Conservation (phyloP, 2,329 filamentous ascomycete genomes). For the Rhytidhysteron rufulum region DNA sequence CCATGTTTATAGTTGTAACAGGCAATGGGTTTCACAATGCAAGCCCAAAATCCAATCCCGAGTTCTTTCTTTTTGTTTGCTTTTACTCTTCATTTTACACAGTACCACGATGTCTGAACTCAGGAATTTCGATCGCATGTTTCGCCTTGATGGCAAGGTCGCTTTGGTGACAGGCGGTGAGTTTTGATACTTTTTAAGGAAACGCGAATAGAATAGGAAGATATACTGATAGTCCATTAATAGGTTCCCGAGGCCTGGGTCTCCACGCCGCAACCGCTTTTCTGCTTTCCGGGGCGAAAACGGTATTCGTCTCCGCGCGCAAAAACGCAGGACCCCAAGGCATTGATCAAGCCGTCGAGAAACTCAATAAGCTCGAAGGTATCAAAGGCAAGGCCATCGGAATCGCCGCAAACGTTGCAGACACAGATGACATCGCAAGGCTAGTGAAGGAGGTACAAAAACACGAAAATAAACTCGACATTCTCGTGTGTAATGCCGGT, state of each 20-base stretch:
- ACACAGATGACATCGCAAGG: slow-evolving; percentile 32
- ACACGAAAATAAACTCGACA: slow-evolving; percentile 30
- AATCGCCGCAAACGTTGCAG: slow-evolving; percentile 35
- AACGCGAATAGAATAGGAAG: too few relatives aligned
- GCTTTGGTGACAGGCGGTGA: slow-evolving; percentile 34
- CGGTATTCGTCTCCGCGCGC: slow-evolving; percentile 37
- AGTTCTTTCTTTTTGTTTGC: background rate
- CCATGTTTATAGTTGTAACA: background rate
- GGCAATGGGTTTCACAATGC: slow-evolving; percentile 11
- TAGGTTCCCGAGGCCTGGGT: slow-evolving; percentile 39
- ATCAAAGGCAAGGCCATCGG: slow-evolving; percentile 29
- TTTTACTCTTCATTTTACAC: slow-evolving; percentile 5
- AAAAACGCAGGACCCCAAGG: slow-evolving; percentile 35
- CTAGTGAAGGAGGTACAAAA: slow-evolving; percentile 30
- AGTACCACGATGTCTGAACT: slow-evolving; percentile 27
- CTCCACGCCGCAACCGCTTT: slow-evolving; percentile 38
- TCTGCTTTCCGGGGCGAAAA: slow-evolving; percentile 37
- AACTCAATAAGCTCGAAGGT: slow-evolving; percentile 34
- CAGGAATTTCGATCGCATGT: slow-evolving; percentile 29
- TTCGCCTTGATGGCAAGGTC: slow-evolving; percentile 35
- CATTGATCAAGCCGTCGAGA: slow-evolving; percentile 36
- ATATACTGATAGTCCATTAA: too few relatives aligned
- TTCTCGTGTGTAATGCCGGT: slow-evolving; percentile 38
- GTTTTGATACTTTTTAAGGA: too few relatives aligned
- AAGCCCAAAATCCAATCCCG: background rate